Base-by-base conservation (phyloP, 2,329 filamentous ascomycete species). In the Ophiostoma quercus region DNA sequence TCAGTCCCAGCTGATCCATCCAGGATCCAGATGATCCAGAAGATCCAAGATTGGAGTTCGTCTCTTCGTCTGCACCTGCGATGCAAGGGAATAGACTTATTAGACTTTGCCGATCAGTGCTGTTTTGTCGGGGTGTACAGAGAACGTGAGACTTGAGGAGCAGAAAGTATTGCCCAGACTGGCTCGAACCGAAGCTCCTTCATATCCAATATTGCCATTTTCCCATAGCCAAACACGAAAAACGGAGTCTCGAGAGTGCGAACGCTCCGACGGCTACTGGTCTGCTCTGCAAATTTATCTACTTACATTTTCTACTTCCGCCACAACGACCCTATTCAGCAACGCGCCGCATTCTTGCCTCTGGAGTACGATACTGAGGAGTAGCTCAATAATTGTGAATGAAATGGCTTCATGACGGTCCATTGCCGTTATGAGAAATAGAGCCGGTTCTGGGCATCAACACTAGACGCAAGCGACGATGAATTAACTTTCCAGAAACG, bases 211-310 rank as follows among this genome's bases (percentile, higher is more conserved):
- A 47, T 47, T 47, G 16, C 16, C 34, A 34, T 34, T 34, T 29
- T 29, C 25, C 25, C 25, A 29, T 29, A 29, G 25, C 25, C 34
- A 47, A 47, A 47, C 14, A 47, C 43, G 16, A 22, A 11, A 14
- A 22, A 57, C 51, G 51, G 51, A 57, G 22, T 12, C 51, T 34
- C 34, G 34, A 34, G 34, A 5, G 8, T 57, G 51, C 7, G 12
- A 57, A 57, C 51, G 51, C 51, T 9, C 51, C 51, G 51, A 29
- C 51, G 51, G 51, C 51, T 57, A 14, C 51, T 57, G 51, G 51
- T 57, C 39, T 41, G 39, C 39, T 41, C 25, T 29, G 25, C 25
- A 29, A 29, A 29, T 57, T 57, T 3, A n/a, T 57, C 51, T 29
- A 57, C 51, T 25, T 25, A 25, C n/a, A 25, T 57, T 25, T 57